Evolutionary conservation across 371 early-diverging fungal species (phyloP).

Genomic region (Scutellospora calospora): DNA sequence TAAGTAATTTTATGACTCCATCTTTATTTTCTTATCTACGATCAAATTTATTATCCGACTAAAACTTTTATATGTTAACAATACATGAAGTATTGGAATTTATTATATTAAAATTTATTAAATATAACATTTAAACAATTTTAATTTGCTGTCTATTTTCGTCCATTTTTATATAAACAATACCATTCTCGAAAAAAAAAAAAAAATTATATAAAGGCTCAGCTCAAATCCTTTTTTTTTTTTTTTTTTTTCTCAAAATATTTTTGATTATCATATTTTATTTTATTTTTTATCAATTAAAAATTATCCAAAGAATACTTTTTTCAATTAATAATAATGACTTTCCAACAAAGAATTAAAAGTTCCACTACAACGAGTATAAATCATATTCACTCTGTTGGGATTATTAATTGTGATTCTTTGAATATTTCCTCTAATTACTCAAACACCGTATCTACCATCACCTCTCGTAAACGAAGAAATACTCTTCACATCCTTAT

Average conservation of each 20-base stretch:
- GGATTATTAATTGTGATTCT: too few species aligned
- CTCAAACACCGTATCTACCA: neutral
- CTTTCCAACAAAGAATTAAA: neutral
- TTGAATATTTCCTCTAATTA: too few species aligned
- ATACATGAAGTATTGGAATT: neutral
- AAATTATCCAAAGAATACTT: too few species aligned
- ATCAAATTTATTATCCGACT: too few species aligned
- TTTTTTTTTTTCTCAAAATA: neutral
- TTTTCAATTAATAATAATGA: neutral
- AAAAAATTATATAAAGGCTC: neutral
- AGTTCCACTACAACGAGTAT: neutral
- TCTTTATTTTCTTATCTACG: too few species aligned
- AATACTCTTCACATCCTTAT: conserved; percentile 34
- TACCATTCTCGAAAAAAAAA: neutral
- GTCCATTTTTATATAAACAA: too few species aligned
- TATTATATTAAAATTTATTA: neutral
- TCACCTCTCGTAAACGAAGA: neutral
- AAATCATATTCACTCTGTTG: too few species aligned
- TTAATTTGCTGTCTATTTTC: too few species aligned
- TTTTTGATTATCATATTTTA: too few species aligned
- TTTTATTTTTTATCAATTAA: too few species aligned
- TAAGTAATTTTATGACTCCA: neutral
- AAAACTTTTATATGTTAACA: neutral
- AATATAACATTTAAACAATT: too few species aligned
- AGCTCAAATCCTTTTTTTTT: too few species aligned